Percentiles rank a stretch among this genome's conserved stretches.
These are phyloP conservation scores for Colletotrichum sp. DNA, from an alignment of 2,329 filamentous ascomycete species.

Conservation along the genomic window DNA sequence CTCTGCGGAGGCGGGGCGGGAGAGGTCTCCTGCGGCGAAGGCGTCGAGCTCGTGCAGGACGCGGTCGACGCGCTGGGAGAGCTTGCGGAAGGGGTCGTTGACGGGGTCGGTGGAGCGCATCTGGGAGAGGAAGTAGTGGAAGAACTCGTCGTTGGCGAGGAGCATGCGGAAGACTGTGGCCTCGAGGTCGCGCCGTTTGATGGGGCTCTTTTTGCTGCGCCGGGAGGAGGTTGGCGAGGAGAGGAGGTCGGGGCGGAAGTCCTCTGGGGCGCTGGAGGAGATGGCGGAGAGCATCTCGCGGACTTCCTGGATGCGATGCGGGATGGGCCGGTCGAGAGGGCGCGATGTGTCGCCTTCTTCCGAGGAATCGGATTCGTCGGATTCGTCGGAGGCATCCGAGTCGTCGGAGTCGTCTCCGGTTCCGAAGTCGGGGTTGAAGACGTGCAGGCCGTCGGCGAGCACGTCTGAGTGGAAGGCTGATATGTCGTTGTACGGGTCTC, in stretches of 20 bases:
- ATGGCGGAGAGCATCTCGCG: slow-evolving; percentile 57
- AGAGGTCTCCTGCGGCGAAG: slow-evolving; percentile 25
- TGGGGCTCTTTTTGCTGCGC: slow-evolving; percentile 30
- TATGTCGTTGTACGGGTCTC: slow-evolving; percentile 54
- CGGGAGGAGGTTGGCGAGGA: slow-evolving; percentile 23
- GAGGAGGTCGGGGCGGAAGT: slow-evolving; percentile 54
- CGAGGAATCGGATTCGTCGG: slow-evolving; percentile 28
- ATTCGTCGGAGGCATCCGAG: slow-evolving; percentile 30
- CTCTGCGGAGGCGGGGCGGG: slow-evolving; percentile 27
- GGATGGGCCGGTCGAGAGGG: slow-evolving; percentile 26
- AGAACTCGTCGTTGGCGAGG: slow-evolving; percentile 58
- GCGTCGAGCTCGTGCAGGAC: slow-evolving; percentile 50
- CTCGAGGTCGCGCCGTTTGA: slow-evolving; percentile 52
- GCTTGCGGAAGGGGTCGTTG: slow-evolving; percentile 52
- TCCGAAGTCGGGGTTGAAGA: slow-evolving; percentile 29
- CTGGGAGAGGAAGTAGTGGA: slow-evolving; percentile 55
- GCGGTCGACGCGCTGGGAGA: slow-evolving; percentile 51
- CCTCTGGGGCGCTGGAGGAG: slow-evolving; percentile 30
- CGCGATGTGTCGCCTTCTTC: not conserved
- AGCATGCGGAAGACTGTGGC: slow-evolving; percentile 59
- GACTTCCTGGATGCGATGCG: slow-evolving; percentile 50
- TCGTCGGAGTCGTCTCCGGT: slow-evolving; percentile 25
- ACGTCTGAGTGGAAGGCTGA: slow-evolving; percentile 56
- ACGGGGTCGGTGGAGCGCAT: slow-evolving; percentile 49
- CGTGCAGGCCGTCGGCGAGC: slow-evolving; percentile 55